Conservation (phyloP, 768 basidiomycete genomes). For the Saitozyma sp. region DNA sequence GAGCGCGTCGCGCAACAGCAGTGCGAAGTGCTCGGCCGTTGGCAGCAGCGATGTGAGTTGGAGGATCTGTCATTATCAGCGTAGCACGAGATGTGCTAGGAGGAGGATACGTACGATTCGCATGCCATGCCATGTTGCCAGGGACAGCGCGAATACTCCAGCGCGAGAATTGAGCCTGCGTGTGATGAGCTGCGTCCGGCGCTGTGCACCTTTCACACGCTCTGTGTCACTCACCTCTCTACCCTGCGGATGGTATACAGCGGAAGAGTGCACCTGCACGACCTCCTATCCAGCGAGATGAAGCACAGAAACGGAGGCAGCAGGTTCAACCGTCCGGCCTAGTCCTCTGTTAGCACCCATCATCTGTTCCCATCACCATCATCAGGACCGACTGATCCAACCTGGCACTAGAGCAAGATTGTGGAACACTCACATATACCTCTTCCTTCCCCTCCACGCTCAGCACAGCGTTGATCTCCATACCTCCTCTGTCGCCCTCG, state of each 20-base stretch:
- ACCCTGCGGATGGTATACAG: constrained; percentile 89
- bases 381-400: not conserved
- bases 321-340: constrained; percentile 89
- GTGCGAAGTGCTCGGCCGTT: constrained; percentile 90
- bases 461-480: constrained; percentile 87
- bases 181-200: too few species aligned
- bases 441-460: constrained; percentile 85
- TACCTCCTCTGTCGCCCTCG: constrained; percentile 50
- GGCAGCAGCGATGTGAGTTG: constrained; percentile 91
- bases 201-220: too few species aligned
- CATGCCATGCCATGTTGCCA: constrained; percentile 90
- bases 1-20: constrained; percentile 79
- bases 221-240: constrained; percentile 60
- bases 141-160: constrained; percentile 92
- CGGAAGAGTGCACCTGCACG: constrained; percentile 85
- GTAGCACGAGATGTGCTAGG: not conserved
- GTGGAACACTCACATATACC: constrained; percentile 71
- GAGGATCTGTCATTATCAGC: constrained; percentile 59
- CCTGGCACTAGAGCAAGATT: not conserved
- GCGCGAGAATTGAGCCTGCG: constrained; percentile 75
- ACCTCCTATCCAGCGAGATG: constrained; percentile 84
- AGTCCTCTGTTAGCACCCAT: not conserved
- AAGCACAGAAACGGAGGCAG: constrained; percentile 89
- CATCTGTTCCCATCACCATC: not conserved
- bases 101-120: constrained; percentile 68